Percentiles rank a stretch among this genome's conserved stretches.
Conservation (phyloP, 352 stramenopile genomes). For the Phytophthora kernoviae region DNA sequence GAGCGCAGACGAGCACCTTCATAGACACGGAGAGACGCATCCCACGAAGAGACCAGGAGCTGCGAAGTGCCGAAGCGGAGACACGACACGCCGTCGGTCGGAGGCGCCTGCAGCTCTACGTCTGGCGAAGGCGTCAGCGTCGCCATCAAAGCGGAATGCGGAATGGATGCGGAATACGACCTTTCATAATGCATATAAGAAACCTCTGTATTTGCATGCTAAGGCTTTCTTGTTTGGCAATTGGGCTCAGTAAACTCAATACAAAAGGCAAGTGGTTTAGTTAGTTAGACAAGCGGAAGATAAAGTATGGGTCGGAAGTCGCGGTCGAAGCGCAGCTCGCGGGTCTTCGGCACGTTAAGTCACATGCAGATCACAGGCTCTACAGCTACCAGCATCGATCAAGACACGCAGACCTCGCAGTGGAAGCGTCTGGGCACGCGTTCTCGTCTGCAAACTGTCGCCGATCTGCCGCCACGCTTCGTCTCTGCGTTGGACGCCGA, state of each 20-base stretch:
- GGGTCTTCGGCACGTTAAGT: slow-evolving; percentile 56
- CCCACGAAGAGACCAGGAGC: slow-evolving; percentile 83
- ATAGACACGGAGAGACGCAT: slow-evolving; percentile 72
- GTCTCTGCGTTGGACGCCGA: slow-evolving; percentile 49
- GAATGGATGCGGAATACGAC: slow-evolving; percentile 8
- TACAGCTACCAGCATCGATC: slow-evolving; percentile 9
- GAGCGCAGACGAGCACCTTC: slow-evolving; percentile 55
- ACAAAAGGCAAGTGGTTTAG: slow-evolving; percentile 5
- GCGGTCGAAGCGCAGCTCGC: slow-evolving; percentile 7
- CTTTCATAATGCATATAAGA: slow-evolving; percentile 2
- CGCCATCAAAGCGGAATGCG: slow-evolving; percentile 9
- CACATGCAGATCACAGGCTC: slow-evolving; percentile 71
- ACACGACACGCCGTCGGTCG: slow-evolving; percentile 83
- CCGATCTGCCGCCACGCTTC: slow-evolving; percentile 57
- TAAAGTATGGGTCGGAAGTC: slow-evolving; percentile 1
- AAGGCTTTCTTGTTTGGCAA: too few species aligned
- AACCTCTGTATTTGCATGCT: slow-evolving; percentile 7
- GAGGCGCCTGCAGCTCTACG: slow-evolving; percentile 68
- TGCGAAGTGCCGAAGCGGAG: slow-evolving; percentile 77
- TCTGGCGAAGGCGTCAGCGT: slow-evolving; percentile 25
- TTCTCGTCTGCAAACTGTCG: slow-evolving; percentile 50
- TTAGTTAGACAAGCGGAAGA: background rate
- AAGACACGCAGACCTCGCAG: slow-evolving; percentile 23
- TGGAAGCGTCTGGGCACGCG: slow-evolving; percentile 47
- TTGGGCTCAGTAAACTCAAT: too few species aligned